phyloP scores from a whole-genome alignment of 2,329 filamentous ascomycete genomes.

The Cercospora zeae-maydis region DNA sequence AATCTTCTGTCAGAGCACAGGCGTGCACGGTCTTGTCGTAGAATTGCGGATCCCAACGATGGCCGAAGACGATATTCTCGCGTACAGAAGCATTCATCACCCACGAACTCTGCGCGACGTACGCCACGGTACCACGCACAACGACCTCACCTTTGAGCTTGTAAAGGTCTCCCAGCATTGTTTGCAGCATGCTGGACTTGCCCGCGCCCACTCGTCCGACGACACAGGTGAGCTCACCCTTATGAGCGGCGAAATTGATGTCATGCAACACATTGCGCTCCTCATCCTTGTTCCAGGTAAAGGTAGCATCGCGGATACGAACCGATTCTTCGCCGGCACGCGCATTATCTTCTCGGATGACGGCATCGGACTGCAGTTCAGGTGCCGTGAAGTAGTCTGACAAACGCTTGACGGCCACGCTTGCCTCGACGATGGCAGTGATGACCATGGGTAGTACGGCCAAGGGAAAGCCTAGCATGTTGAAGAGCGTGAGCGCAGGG shows the following conservation, averaged over 20 bases:
- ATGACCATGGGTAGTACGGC: constrained; percentile 97
- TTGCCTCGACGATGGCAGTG: constrained; percentile 89
- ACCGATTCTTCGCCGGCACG: constrained; percentile 83
- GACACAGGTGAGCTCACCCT: constrained; percentile 88
- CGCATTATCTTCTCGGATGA: constrained; percentile 64
- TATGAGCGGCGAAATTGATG: constrained; percentile 83
- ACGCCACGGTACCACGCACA: constrained; percentile 78
- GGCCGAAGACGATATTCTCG: constrained; percentile 95
- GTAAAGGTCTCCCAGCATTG: constrained; percentile 86
- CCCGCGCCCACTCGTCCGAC: constrained; percentile 92
- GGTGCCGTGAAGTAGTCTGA: constrained; percentile 82
- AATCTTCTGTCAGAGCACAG: constrained; percentile 87
- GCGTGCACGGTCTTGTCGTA: constrained; percentile 91
- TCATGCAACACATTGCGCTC: constrained; percentile 66
- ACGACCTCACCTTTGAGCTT: constrained; percentile 81
- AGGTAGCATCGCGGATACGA: constrained; percentile 75
- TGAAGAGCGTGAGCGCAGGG: constrained; percentile 88
- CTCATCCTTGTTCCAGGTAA: constrained; percentile 90
- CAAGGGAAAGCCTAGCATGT: constrained; percentile 90
- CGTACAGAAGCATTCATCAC: constrained; percentile 97
- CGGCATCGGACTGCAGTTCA: constrained; percentile 82
- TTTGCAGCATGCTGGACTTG: constrained; percentile 88
- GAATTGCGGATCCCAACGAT: constrained; percentile 88
- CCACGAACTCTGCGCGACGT: constrained; percentile 91
- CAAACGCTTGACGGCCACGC: constrained; percentile 83